phyloP scores from a whole-genome alignment of 108 stramenopile species.

The Fragilaria radians region DNA sequence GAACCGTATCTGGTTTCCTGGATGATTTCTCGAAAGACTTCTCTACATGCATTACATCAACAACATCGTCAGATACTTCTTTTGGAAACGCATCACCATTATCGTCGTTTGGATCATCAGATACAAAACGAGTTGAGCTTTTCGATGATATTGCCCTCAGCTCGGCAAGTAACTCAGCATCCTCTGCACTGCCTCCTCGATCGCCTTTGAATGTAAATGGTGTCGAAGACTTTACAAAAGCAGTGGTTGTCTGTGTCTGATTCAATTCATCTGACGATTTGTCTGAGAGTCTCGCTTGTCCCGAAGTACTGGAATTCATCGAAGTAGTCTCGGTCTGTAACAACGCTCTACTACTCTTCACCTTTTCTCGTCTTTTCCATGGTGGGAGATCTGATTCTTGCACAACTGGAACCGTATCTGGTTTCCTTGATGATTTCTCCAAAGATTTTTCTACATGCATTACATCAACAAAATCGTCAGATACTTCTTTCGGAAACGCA shows the following conservation, averaged over 20 bases:
- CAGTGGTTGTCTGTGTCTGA: not conserved
- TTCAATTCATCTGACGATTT: too few species aligned
- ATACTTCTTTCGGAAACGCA: too few species aligned
- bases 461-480: not conserved
- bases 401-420: too few species aligned
- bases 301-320: too few species aligned
- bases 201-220: slow-evolving; percentile 47
- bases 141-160: slow-evolving; percentile 58
- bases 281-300: too few species aligned
- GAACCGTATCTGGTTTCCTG: too few species aligned
- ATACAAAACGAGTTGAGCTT: slow-evolving; percentile 40
- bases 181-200: slow-evolving; percentile 53
- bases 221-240: slow-evolving; percentile 13
- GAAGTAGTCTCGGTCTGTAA: too few species aligned
- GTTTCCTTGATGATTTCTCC: not conserved
- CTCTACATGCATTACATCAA: not conserved
- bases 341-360: too few species aligned
- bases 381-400: not conserved
- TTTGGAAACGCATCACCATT: not conserved
- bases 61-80: not conserved
- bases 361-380: slow-evolving; percentile 1
- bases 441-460: too few species aligned
- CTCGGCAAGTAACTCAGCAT: slow-evolving; percentile 56
- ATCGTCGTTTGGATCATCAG: slow-evolving; percentile 5
- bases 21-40: too few species aligned